These are phyloP conservation scores for Begonia peltatifolia DNA, from an alignment of 306 rosid species.

Conservation along the genomic window DNA sequence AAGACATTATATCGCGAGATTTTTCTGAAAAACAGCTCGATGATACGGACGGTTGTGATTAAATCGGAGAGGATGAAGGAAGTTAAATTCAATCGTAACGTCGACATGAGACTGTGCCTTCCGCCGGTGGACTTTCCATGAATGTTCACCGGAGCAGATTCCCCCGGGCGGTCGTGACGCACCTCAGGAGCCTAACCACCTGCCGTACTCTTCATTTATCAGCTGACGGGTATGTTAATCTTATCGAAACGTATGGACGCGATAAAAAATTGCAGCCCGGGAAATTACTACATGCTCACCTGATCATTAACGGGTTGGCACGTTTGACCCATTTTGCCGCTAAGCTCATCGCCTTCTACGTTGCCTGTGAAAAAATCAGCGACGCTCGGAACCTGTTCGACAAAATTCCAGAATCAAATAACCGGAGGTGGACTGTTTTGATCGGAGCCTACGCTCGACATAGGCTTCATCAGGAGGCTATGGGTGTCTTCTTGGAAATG, in stretches of 20 bases:
- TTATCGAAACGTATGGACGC: slow-evolving; percentile 26
- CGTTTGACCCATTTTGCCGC: slow-evolving; percentile 37
- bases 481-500: slow-evolving; percentile 40
- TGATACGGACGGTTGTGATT: too few species aligned
- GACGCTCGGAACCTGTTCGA: slow-evolving; percentile 61
- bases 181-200: slow-evolving; percentile 9
- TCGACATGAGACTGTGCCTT: too few species aligned
- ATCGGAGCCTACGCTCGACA: slow-evolving; percentile 49
- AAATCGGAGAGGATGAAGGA: too few species aligned
- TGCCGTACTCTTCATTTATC: slow-evolving; percentile 21
- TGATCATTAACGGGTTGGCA: slow-evolving; percentile 37
- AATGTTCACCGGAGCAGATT: background rate
- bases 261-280: slow-evolving; percentile 32
- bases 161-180: background rate
- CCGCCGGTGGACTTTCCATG: too few species aligned
- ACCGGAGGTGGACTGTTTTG: slow-evolving; percentile 54
- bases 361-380: slow-evolving; percentile 29
- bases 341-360: slow-evolving; percentile 42
- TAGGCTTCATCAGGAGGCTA: slow-evolving; percentile 40
- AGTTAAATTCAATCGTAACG: too few species aligned
- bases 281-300: slow-evolving; percentile 62
- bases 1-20: too few species aligned
- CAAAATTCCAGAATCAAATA: slow-evolving; percentile 46
- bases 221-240: slow-evolving; percentile 24
- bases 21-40: too few species aligned